Evolutionary conservation across 495 filamentous ascomycete species (phyloP), one percentile per base, ranked within the genome.

Genomic region (Penicillium tannophilum): DNA sequence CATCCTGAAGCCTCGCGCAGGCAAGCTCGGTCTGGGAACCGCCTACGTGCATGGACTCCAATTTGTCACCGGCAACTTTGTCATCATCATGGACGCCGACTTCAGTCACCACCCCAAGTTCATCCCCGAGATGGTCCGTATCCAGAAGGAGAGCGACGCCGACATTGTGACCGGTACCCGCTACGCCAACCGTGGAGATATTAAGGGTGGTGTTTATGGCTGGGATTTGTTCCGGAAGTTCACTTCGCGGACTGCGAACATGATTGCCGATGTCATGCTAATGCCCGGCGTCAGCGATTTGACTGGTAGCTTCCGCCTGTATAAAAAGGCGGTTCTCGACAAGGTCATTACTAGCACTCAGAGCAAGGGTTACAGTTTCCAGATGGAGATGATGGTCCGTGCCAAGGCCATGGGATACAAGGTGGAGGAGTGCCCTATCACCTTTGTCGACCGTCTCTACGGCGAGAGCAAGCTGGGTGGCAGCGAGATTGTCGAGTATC

Each of bases 71-170:
- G 94, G 94, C 61, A 97, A 92, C 81, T 98, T 85, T 73, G 88
- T 98, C 58, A 90, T 98, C 80, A 98, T 98, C 82, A 98, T 98
- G 94, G 94, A 98, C 79, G 94, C 94, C 74, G 94, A 98, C 76
- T 98, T 98, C 85, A 90, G 86, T 69, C 95, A 98, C 80, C 94
- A 98, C 77, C 92, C 92, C 68, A 96, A 96, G 79, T 97, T 96
- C 82, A 91, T 97, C 70, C 85, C 90, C 55, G 78, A 88, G 66
- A 95, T 97, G 91, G 90, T 96, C 60, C 76, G 77, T 54, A 84
- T 83, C 65, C 91, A 93, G 75, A 79, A 80, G 74, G 76, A 77
- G 60, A 75, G 65, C 17, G 84, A 90, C 73, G 94, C 90, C 76
- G 94, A 98, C 68, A 98, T 98, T 67, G 94, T 98, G 10, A 97